Percentiles rank a stretch among this genome's conserved stretches.
phyloP scores from a whole-genome alignment of 306 rosid species.

The cucumber (Cucumis sativus) region Cucumber_9930_V3 NC_026656.2:3457001-3457500 shows the following conservation, averaged over 20 bases:
- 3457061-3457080: constrained; percentile 1
- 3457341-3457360: constrained; percentile 4
- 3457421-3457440: not conserved
- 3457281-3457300: constrained; percentile 70
- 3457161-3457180: not conserved
- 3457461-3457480: not conserved
- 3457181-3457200: not conserved
- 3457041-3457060: not conserved
- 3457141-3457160: constrained; percentile 56
- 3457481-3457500: not conserved
- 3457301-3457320: constrained; percentile 93
- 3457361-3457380: not conserved
- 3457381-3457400: not conserved
- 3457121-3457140: constrained; percentile 96
- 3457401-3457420: not conserved
- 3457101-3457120: constrained; percentile 98
- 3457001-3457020: constrained; percentile 18
- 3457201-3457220: not conserved
- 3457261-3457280: constrained; percentile 80
- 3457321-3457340: constrained; percentile 6
- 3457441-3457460: not conserved
- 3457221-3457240: not conserved
- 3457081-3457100: constrained; percentile 33
- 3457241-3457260: constrained; percentile 47
- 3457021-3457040: not conserved